These are phyloP conservation scores for Sporobolomyces pararoseus DNA, from an alignment of 768 basidiomycete species.

Conservation along the genomic window DNA sequence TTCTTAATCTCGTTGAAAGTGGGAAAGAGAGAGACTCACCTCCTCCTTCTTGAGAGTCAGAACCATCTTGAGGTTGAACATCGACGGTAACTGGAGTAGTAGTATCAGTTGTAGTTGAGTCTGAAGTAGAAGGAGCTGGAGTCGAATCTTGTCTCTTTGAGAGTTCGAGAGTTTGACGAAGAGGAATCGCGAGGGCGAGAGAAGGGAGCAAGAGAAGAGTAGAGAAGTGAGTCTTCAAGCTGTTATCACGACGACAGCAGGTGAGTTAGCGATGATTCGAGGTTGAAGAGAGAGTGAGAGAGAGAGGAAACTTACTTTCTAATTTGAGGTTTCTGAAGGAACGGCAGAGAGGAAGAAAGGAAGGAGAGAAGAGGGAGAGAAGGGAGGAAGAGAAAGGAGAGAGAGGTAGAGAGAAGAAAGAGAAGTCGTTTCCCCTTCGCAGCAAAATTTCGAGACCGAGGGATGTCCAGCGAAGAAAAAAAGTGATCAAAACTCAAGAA, in stretches of 20 bases:
- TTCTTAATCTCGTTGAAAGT: too few relatives aligned
- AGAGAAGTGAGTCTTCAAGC: not conserved
- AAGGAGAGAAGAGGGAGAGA: not conserved
- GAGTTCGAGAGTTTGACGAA: not conserved
- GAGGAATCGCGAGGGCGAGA: conserved; percentile 8
- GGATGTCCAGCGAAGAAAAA: not conserved
- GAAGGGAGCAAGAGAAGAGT: conserved; percentile 6
- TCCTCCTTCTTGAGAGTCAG: not conserved
- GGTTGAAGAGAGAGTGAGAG: not conserved
- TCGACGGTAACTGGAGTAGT: not conserved
- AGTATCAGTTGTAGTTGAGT: not conserved
- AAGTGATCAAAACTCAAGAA: not conserved
- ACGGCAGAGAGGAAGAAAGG: not conserved
- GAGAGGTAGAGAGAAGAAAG: not conserved
- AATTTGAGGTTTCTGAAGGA: not conserved
- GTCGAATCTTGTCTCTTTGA: conserved; percentile 8
- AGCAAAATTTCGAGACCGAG: not conserved
- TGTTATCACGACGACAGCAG: too few relatives aligned
- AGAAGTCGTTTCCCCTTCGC: not conserved
- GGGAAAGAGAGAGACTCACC: not conserved
- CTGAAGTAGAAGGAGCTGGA: not conserved
- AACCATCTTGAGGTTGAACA: not conserved
- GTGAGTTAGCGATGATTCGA: not conserved
- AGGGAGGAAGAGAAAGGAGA: not conserved
- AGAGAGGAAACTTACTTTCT: not conserved